A percentile compares a stretch with the other conserved stretches of the same genome.
Evolutionary conservation across 176 grass and related monocot species (phyloP).

Genomic region (Hordeum vulgare): DNA sequence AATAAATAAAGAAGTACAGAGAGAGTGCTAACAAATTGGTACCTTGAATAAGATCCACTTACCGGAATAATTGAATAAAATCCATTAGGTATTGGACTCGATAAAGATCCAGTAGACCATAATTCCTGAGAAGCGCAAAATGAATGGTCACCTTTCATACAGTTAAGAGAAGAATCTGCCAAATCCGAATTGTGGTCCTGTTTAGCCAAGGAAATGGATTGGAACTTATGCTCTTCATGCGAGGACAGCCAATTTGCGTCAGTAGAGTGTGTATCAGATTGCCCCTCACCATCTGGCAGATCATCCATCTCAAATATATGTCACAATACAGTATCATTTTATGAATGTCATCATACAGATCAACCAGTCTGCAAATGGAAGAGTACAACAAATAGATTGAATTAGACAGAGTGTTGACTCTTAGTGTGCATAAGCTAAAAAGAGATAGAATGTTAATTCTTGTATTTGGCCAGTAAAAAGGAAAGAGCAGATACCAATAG

Average conservation of each 20-base stretch:
- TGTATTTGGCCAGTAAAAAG: background rate
- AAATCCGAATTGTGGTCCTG: conserved; percentile 26
- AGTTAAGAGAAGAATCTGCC: conserved; percentile 23
- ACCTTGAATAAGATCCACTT: conserved; percentile 18
- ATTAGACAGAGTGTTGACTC: background rate
- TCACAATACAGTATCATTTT: conserved; percentile 40
- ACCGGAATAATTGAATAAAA: conserved; percentile 92
- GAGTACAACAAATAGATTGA: background rate
- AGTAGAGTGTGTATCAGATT: conserved; percentile 42
- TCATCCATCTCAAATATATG: conserved; percentile 69
- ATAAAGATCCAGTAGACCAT: conserved; percentile 83
- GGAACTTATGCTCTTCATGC: conserved; percentile 48
- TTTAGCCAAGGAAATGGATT: conserved; percentile 35
- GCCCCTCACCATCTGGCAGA: conserved; percentile 44
- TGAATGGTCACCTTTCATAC: conserved; percentile 33
- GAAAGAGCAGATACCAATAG: background rate
- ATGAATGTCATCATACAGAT: conserved; percentile 38
- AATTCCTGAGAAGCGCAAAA: conserved; percentile 57
- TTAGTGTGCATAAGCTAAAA: background rate
- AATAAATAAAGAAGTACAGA: conserved; percentile 1
- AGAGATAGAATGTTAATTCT: background rate
- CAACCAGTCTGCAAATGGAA: conserved; percentile 5
- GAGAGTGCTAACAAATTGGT: conserved; percentile 7
- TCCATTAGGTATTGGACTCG: conserved; percentile 73
- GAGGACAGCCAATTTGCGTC: conserved; percentile 44